These are phyloP conservation scores for Funneliformis mosseae DNA, from an alignment of 192 early-diverging fungal genomes.

Conservation along the genomic window DNA sequence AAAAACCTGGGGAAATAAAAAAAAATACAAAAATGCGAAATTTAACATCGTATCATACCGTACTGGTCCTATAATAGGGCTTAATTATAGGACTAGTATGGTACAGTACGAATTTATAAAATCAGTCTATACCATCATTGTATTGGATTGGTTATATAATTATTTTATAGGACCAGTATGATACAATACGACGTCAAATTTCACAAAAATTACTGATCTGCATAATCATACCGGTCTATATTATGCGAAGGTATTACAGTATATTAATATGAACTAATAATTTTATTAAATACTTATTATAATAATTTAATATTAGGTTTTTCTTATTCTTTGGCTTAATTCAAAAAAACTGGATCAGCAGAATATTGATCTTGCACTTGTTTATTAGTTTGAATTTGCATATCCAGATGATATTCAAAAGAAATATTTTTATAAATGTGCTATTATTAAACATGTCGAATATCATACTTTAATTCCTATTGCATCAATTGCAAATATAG, in stretches of 20 bases:
- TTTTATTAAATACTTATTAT: neutral
- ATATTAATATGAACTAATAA: neutral
- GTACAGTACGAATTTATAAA: no score
- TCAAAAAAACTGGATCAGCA: neutral
- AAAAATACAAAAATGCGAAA: no score
- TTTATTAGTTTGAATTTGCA: neutral
- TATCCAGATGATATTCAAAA: neutral
- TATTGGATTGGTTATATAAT: no score
- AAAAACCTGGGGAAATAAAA: no score
- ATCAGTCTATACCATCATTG: no score
- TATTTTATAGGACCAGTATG: no score
- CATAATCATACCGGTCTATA: no score
- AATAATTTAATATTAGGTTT: neutral
- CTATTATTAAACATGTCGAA: neutral
- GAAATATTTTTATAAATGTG: neutral
- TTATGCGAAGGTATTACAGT: neutral
- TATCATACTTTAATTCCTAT: slow-evolving; percentile 14
- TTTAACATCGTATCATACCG: no score
- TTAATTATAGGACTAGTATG: no score
- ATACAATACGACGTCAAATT: no score
- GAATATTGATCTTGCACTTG: neutral
- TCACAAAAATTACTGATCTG: no score
- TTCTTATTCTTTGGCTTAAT: neutral
- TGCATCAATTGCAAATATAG: neutral
- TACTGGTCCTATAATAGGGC: no score